A percentile compares a stretch with the other conserved stretches of the same genome.
These are phyloP conservation scores for Fusarium irregulare DNA, from an alignment of 2,329 filamentous ascomycete species.

Conservation along the genomic window DNA sequence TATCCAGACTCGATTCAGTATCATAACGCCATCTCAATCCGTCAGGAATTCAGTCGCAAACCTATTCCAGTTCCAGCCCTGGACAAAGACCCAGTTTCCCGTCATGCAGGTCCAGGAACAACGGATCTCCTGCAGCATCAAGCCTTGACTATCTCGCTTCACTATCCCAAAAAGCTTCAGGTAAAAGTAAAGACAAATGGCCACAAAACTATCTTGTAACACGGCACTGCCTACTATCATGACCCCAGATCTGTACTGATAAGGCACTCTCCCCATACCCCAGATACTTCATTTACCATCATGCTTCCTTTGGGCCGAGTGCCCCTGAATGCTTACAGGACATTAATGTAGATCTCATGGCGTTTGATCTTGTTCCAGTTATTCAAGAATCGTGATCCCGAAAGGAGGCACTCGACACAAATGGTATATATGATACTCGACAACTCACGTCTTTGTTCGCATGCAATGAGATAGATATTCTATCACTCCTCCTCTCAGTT, in stretches of 20 bases:
- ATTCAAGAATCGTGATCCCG: background rate
- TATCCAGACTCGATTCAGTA: background rate
- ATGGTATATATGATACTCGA: conserved; percentile 2
- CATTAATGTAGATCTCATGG: conserved; percentile 11
- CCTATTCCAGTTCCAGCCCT: background rate
- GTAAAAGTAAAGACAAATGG: conserved; percentile 41
- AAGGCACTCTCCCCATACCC: conserved; percentile 32
- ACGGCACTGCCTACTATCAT: background rate
- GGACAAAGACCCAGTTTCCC: background rate
- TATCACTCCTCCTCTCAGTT: background rate
- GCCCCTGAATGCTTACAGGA: conserved; percentile 27
- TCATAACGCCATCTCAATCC: background rate
- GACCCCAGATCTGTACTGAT: conserved; percentile 33
- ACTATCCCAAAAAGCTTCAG: conserved; percentile 8
- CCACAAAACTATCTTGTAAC: conserved; percentile 1
- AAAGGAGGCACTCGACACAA: background rate
- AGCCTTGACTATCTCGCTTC: background rate
- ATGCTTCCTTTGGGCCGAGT: conserved; percentile 12
- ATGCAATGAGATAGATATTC: background rate
- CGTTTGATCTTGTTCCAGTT: background rate
- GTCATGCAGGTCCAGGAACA: conserved; percentile 25
- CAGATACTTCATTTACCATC: conserved; percentile 11
- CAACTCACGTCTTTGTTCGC: background rate
- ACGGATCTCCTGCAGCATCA: background rate
- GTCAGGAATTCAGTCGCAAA: conserved; percentile 8